phyloP scores from a whole-genome alignment of 2,329 filamentous ascomycete genomes.

The Diplocarpon mali region DNA sequence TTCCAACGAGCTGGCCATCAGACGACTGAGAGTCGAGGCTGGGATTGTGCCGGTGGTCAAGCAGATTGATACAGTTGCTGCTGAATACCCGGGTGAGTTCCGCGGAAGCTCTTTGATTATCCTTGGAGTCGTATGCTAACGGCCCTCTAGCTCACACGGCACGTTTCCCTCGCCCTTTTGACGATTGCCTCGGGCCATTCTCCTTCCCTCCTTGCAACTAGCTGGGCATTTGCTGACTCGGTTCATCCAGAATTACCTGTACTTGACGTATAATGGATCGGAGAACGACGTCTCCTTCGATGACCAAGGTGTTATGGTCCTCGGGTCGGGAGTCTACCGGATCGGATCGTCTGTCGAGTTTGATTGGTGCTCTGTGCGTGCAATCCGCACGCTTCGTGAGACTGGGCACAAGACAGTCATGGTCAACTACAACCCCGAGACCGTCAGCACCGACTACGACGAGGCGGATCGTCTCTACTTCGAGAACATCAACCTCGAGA shows the following conservation, averaged over 20 bases:
- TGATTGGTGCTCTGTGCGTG: constrained; percentile 95
- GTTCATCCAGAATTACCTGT: constrained; percentile 28
- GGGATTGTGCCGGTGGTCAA: constrained; percentile 86
- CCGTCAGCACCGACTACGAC: constrained; percentile 82
- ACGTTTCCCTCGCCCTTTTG: too few relatives aligned
- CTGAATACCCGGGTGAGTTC: constrained; percentile 69
- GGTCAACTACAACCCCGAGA: constrained; percentile 91
- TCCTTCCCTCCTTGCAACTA: too few relatives aligned
- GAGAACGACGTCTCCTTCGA: constrained; percentile 76
- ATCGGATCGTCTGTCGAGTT: constrained; percentile 98
- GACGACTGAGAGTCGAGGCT: constrained; percentile 72
- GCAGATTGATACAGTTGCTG: constrained; percentile 97
- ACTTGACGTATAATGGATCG: constrained; percentile 87
- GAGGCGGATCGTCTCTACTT: constrained; percentile 94
- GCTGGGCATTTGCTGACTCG: background rate
- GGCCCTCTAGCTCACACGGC: background rate
- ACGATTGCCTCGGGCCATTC: too few relatives aligned
- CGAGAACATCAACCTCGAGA: constrained; percentile 87
- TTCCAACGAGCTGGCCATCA: constrained; percentile 85
- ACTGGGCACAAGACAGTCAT: constrained; percentile 89
- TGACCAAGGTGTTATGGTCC: constrained; percentile 90
- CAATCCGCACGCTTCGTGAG: constrained; percentile 79
- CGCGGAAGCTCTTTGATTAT: too few relatives aligned
- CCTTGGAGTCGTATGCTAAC: too few relatives aligned
- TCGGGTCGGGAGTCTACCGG: constrained; percentile 37